Base-by-base conservation (phyloP, 2,329 filamentous ascomycete species). In the Zasmidium angulare region DNA sequence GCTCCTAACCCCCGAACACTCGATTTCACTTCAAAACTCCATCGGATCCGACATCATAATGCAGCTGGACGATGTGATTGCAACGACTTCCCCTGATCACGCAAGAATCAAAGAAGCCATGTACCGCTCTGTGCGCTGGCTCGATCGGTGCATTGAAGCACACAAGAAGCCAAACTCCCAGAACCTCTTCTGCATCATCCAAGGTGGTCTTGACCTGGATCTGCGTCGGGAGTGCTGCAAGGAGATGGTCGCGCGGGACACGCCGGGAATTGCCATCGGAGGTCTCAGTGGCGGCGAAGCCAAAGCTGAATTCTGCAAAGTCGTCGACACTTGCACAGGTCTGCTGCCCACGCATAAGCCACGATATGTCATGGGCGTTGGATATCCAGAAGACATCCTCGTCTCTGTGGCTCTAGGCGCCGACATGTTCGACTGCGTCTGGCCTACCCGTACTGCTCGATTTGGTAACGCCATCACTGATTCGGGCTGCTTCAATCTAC, bases 391-490 rank as follows among this genome's bases (percentile, higher is more conserved):
- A 78, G 95, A 99, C 71, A 81, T 99, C 57, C 85, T 99, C 1
- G 93, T 99, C 43, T 96, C 91, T 55, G 88, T 97, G 2, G 95
- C 95, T 1, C 82, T 99, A 0, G 95, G 95, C 2, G 95, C 95
- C 51, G 95, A 99, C 77, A 99, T 99, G 95, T 99, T 99, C 73
- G 95, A 99, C 77, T 99, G 96, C 72, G 95, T 99, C 6, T 99
- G 95, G 95, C 96, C 95, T 1, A 98, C 95, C 3, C 84, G 95
- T 55, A 99, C 95, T 36, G 95, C 95, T 7, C 87, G 95, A 31
- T 99, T 99, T 72, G 95, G 96, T 60, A 97, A 97, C 72, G 95
- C 93, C 40, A 85, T 99, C 59, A 97, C 93, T 1, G 84, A 86
- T 57, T 69, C 81, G 46, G 96, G 95, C 11, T 85, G 91, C n/a